Conservation (phyloP, 768 basidiomycete species). For the Tricholomella constricta region DNA sequence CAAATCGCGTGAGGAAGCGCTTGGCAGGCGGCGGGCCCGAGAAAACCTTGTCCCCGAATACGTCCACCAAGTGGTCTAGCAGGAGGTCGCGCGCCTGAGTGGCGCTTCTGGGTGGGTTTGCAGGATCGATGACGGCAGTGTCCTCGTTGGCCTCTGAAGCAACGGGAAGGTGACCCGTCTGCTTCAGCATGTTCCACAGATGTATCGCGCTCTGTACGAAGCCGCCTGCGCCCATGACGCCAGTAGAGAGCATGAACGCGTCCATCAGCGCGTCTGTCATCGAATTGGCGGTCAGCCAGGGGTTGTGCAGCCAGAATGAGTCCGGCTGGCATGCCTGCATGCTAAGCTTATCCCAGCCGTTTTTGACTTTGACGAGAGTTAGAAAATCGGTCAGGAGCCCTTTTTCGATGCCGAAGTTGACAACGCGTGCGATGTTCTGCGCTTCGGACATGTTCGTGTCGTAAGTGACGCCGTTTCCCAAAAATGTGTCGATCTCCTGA, state of each 20-base stretch:
- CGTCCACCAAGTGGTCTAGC: constrained; percentile 2
- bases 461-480: background rate
- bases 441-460: background rate
- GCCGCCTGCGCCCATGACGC: background rate
- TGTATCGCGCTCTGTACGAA: constrained; percentile 11
- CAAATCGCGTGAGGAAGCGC: background rate
- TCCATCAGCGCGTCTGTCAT: constrained; percentile 3
- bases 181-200: constrained; percentile 10
- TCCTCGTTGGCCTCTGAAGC: background rate
- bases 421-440: background rate
- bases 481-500: background rate
- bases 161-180: constrained; percentile 7
- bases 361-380: background rate
- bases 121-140: background rate
- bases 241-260: background rate
- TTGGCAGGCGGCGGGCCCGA: constrained; percentile 7
- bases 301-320: constrained; percentile 3
- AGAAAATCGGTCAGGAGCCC: background rate
- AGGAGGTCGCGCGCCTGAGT: background rate
- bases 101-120: background rate
- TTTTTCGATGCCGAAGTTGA: background rate
- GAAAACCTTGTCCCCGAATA: constrained; percentile 4
- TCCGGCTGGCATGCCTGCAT: constrained; percentile 3
- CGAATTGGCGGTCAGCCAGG: constrained; percentile 5
- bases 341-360: constrained; percentile 1